phyloP scores from a whole-genome alignment of 148 eudicot species.

The Chenopodium album region DNA sequence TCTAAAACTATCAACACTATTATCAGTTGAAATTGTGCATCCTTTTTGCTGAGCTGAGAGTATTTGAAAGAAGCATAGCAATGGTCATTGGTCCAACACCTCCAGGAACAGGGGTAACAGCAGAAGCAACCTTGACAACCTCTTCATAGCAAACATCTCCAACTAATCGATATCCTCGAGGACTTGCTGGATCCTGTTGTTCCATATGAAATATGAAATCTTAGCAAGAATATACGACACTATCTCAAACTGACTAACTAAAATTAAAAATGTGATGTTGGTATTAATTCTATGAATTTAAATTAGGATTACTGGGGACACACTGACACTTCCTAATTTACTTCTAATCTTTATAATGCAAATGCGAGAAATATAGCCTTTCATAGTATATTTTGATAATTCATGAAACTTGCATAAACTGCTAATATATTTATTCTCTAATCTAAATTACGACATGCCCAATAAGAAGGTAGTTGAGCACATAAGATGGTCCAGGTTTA shows the following conservation, averaged over 20 bases:
- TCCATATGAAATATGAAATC: background rate
- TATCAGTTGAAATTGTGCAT: conserved; percentile 44
- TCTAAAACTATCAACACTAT: background rate
- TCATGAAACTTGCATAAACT: background rate
- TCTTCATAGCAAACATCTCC: conserved; percentile 96
- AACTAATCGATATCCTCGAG: conserved; percentile 77
- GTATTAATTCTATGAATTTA: background rate
- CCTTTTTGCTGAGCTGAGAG: conserved; percentile 66
- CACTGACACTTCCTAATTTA: background rate
- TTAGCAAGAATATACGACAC: background rate
- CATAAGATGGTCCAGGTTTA: conserved; percentile 26
- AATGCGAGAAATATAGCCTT: background rate
- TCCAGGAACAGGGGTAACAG: conserved; percentile 84
- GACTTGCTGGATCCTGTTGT: conserved; percentile 56
- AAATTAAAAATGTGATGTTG: background rate
- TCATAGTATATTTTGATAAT: background rate
- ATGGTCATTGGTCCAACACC: conserved; percentile 92
- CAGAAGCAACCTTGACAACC: conserved; percentile 86
- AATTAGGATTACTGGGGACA: background rate
- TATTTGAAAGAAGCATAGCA: conserved; percentile 84
- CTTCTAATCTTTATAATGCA: background rate
- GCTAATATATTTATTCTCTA: background rate
- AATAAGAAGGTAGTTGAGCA: background rate
- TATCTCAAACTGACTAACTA: background rate
- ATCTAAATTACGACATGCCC: background rate